These are phyloP conservation scores for Saccharomyces paradoxus DNA, from an alignment of 805 yeast genomes.

Conservation along the genomic window DNA sequence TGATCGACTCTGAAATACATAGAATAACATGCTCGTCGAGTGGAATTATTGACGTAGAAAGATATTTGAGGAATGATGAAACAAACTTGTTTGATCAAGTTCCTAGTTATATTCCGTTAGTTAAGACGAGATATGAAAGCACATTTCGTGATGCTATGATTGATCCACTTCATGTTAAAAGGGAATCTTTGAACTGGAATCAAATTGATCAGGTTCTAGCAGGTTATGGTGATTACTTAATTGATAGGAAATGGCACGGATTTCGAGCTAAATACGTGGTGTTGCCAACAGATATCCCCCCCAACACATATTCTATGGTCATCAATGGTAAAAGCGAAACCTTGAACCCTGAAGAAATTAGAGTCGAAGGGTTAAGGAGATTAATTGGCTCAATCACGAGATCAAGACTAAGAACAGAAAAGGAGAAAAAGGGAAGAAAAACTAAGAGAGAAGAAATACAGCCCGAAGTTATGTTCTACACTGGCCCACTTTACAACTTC, in stretches of 20 bases:
- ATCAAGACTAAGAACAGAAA: slow-evolving; percentile 40
- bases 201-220: slow-evolving; percentile 85
- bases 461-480: slow-evolving; percentile 79
- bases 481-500: slow-evolving; percentile 71
- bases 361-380: slow-evolving; percentile 81
- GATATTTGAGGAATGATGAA: slow-evolving; percentile 43
- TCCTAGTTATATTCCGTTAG: slow-evolving; percentile 42
- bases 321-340: slow-evolving; percentile 47
- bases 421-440: slow-evolving; percentile 31
- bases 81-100: slow-evolving; percentile 27
- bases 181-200: slow-evolving; percentile 73
- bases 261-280: slow-evolving; percentile 78
- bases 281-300: slow-evolving; percentile 67
- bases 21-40: slow-evolving; percentile 66
- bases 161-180: slow-evolving; percentile 45
- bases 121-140: slow-evolving; percentile 73
- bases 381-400: slow-evolving; percentile 56
- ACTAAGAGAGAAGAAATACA: slow-evolving; percentile 39
- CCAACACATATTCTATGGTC: slow-evolving; percentile 34
- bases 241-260: slow-evolving; percentile 43
- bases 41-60: slow-evolving; percentile 70
- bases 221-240: slow-evolving; percentile 70
- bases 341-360: slow-evolving; percentile 73
- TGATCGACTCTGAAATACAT: slow-evolving; percentile 78
- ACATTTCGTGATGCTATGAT: slow-evolving; percentile 51